Evolutionary conservation across 2,329 filamentous ascomycete species (phyloP).

Genomic region (Penicillium expansum): DNA sequence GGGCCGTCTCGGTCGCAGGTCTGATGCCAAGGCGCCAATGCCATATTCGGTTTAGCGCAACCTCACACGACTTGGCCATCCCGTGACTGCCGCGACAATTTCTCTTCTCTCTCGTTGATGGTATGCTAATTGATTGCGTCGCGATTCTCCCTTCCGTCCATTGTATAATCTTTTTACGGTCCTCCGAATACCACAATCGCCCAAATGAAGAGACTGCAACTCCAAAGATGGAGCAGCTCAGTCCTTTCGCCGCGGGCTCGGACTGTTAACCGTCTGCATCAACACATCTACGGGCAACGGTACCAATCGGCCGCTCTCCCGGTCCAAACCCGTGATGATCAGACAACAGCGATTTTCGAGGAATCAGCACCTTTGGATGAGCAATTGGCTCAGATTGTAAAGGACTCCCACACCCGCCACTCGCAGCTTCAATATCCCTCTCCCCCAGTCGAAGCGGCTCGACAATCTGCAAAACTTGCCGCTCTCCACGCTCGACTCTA

Average conservation of each 20-base stretch:
- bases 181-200: conserved; percentile 19
- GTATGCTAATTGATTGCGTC: conserved; percentile 19
- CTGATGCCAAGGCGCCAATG: conserved; percentile 28
- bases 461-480: conserved; percentile 79
- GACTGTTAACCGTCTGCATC: conserved; percentile 40
- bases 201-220: conserved; percentile 52
- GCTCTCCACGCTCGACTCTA: conserved; percentile 87
- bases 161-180: conserved; percentile 16
- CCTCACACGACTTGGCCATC: conserved; percentile 34
- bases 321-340: conserved; percentile 21
- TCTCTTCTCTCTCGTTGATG: conserved; percentile 36
- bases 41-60: conserved; percentile 29
- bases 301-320: conserved; percentile 43
- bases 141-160: conserved; percentile 13
- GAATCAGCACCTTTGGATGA: conserved; percentile 15
- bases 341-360: conserved; percentile 29
- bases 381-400: conserved; percentile 22
- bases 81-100: conserved; percentile 41
- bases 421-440: conserved; percentile 59
- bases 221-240: conserved; percentile 52
- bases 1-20: conserved; percentile 31
- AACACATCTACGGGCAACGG: conserved; percentile 37
- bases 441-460: conserved; percentile 65
- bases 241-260: conserved; percentile 49
- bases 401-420: conserved; percentile 27